These are phyloP conservation scores for Hortiboletus campestris DNA, from an alignment of 768 basidiomycete genomes.

Conservation along the genomic window DNA sequence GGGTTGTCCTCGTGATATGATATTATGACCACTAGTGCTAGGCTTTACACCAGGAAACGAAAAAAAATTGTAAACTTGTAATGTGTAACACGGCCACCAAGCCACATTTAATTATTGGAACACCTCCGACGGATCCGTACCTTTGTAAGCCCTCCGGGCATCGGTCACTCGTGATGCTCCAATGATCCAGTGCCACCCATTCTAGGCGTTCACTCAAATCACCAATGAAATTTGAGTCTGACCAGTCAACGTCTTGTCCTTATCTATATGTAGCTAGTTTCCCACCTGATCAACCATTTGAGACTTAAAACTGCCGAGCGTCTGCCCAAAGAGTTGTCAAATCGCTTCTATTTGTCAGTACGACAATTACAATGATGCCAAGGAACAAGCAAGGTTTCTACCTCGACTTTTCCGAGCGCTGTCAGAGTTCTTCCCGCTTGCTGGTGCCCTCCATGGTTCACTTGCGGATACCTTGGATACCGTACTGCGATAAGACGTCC, in stretches of 20 bases:
- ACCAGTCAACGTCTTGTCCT: no score
- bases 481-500: slow-evolving; percentile 61
- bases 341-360: background rate
- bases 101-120: background rate
- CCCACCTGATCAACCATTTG: background rate
- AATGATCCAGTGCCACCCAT: background rate
- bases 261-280: background rate
- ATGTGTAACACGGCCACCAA: background rate
- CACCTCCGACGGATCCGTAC: background rate
- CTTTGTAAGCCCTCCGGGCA: background rate
- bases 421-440: background rate
- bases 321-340: background rate
- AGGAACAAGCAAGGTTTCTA: background rate
- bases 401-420: background rate
- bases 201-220: background rate
- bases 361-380: slow-evolving; percentile 1
- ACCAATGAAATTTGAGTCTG: no score
- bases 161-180: no score
- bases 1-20: slow-evolving; percentile 2
- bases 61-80: background rate
- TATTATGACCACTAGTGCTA: slow-evolving; percentile 9
- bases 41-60: background rate
- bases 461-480: slow-evolving; percentile 41
- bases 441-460: slow-evolving; percentile 5
- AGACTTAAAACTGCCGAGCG: background rate